Evolutionary conservation across 345 rosid species (phyloP).

Genomic region (Euphorbia pulcherrima): DNA sequence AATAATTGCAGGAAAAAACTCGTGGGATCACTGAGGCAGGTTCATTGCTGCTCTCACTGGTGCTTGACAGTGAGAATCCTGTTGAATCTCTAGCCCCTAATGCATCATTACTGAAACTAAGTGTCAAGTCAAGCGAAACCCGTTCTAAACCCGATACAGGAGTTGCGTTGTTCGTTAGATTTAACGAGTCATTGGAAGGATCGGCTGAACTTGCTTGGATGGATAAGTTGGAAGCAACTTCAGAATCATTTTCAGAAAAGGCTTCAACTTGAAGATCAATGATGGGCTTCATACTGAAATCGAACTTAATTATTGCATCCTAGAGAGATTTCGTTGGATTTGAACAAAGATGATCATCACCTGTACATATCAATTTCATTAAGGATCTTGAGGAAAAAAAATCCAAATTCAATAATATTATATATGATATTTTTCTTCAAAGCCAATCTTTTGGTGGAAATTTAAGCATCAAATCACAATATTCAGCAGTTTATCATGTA

Average conservation of each 20-base stretch:
- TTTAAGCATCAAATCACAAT: neutral
- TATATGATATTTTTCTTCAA: too few species aligned
- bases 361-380: conserved; percentile 9
- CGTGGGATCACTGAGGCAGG: conserved; percentile 32
- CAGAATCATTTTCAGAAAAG: conserved; percentile 45
- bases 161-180: conserved; percentile 13
- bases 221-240: conserved; percentile 63
- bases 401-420: neutral
- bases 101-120: conserved; percentile 17
- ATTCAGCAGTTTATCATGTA: neutral
- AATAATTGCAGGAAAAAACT: conserved; percentile 26
- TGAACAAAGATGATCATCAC: conserved; percentile 13
- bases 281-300: conserved; percentile 42
- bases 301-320: conserved; percentile 5
- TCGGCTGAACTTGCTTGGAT: conserved; percentile 30
- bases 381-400: neutral
- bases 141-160: conserved; percentile 17
- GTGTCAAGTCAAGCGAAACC: conserved; percentile 23
- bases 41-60: conserved; percentile 56
- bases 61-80: conserved; percentile 55
- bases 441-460: too few species aligned
- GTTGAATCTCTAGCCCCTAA: conserved; percentile 13
- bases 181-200: conserved; percentile 33
- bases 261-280: conserved; percentile 59
- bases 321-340: neutral